Percentiles rank a stretch among this genome's conserved stretches.
These are phyloP conservation scores for Gliomastix tumulicola DNA, from an alignment of 2,329 filamentous ascomycete genomes.

Conservation along the genomic window DNA sequence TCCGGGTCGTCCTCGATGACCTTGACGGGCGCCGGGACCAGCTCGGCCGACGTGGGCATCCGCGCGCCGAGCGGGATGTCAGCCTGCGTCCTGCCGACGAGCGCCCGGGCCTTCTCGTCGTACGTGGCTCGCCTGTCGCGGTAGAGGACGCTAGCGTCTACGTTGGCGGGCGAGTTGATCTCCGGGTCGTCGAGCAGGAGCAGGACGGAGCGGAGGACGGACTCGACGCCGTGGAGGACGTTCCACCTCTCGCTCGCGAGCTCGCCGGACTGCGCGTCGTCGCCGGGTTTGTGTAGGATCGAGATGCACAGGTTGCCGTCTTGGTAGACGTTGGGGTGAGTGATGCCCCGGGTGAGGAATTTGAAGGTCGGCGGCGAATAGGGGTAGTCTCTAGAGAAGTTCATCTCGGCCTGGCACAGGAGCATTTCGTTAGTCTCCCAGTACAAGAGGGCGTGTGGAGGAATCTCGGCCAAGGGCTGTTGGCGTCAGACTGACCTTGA, in stretches of 20 bases:
- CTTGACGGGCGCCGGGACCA: constrained; percentile 54
- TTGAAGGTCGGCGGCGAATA: constrained; percentile 84
- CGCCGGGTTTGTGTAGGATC: constrained; percentile 86
- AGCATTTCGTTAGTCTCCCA: not conserved
- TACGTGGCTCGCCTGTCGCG: constrained; percentile 67
- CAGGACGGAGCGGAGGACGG: constrained; percentile 86
- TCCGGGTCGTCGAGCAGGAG: constrained; percentile 91
- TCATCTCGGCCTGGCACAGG: constrained; percentile 70
- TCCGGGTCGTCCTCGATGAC: constrained; percentile 62
- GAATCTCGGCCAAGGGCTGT: too few species aligned
- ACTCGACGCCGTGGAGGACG: constrained; percentile 88
- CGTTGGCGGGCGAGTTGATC: constrained; percentile 88
- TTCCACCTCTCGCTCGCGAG: constrained; percentile 88
- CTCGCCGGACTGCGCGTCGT: constrained; percentile 90
- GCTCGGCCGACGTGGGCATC: constrained; percentile 72
- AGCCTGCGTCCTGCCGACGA: constrained; percentile 66
- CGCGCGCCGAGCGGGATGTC: constrained; percentile 74
- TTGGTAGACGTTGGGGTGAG: constrained; percentile 89
- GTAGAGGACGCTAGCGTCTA: constrained; percentile 83
- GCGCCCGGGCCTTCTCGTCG: constrained; percentile 58
- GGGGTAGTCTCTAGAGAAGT: constrained; percentile 82
- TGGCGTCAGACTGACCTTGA: constrained; percentile 53
- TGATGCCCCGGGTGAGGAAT: constrained; percentile 68
- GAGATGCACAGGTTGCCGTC: constrained; percentile 93
- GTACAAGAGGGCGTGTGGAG: not conserved